Conservation (phyloP, 2,329 filamentous ascomycete species). For the Neophaeococcomyces aloes region DNA sequence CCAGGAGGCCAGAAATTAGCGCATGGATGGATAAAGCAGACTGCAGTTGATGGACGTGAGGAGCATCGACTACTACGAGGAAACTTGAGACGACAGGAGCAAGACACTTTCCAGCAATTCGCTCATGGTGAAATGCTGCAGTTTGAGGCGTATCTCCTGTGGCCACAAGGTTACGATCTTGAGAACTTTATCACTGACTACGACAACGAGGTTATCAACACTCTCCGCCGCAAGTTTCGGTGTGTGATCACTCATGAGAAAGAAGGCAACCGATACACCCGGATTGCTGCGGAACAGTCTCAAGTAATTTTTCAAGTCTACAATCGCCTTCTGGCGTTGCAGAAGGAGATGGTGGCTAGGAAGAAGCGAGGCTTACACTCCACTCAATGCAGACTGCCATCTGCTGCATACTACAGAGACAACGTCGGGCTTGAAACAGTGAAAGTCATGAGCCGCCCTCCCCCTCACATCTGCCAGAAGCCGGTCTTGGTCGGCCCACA, state of each 20-base stretch:
- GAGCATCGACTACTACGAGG: constrained; percentile 15
- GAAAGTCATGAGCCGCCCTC: constrained; percentile 10
- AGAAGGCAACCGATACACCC: constrained; percentile 1
- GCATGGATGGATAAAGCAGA: constrained; percentile 11
- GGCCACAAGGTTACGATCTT: constrained; percentile 18
- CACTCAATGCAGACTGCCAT: constrained; percentile 15
- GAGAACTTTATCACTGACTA: constrained; percentile 14
- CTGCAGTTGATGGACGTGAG: constrained; percentile 17
- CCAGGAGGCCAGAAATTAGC: constrained; percentile 1
- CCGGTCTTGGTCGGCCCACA: constrained; percentile 9
- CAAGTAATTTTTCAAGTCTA: constrained; percentile 10
- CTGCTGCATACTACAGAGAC: constrained; percentile 14
- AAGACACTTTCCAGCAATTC: constrained; percentile 12
- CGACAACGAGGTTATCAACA: constrained; percentile 10
- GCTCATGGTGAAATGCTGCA: constrained; percentile 9
- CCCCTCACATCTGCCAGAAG: constrained; percentile 11
- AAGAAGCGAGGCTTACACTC: constrained; percentile 13
- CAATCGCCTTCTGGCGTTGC: constrained; percentile 15
- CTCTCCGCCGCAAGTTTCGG: constrained; percentile 9
- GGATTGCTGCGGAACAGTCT: constrained; percentile 12
- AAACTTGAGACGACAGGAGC: constrained; percentile 7
- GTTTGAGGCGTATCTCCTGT: constrained; percentile 15
- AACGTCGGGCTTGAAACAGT: constrained; percentile 9
- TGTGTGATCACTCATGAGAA: constrained; percentile 12
- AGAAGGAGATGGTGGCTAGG: constrained; percentile 17